Base-by-base conservation (phyloP, 768 basidiomycete species). In the Trametes elegans region DNA sequence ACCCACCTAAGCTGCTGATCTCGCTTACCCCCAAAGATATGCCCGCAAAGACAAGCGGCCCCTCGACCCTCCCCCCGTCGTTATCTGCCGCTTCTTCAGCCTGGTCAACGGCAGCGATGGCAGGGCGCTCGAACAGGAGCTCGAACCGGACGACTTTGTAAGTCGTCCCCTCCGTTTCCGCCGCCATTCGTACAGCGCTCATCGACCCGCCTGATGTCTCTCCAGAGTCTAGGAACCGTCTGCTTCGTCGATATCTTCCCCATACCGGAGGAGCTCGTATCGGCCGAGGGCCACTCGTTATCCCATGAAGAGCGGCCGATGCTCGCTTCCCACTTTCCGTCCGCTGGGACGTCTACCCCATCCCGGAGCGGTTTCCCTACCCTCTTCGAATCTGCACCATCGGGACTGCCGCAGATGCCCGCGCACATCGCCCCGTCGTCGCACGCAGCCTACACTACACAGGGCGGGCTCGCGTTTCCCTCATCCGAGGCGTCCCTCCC, bases 211-310 rank as follows among this genome's bases (percentile, higher is more conserved):
- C 11, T 13, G 13, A 2, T 27, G 7, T 3, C n/a, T n/a, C n/a
- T 8, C 9, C 32, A 49, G 32, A 28, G 44, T 0, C 38, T 82
- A 27, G 90, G 89, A 2, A 74, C 90, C 11, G 66, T 92, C 14
- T 91, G 90, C 69, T 87, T 84, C 3, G 85, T 88, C 29, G 90
- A 91, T 69, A 74, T 92, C 16, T 88, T 88, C 58, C 85, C 84
- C 4, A 79, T 87, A 2, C 63, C 62, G 3, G 31, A 19, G 5
- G 31, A 23, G 1, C 23, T 8, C 19, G 29, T 7, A 2, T 10
- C 16, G n/a, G 28, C 3, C 29, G 19, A 29, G 7, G 19, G 9
- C 41, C 13, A 3, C 8, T 21, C 45, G 10, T 9, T 29, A 29
- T 29, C 43, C 2, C 26, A 16, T 13, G 16, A 6, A n/a, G 3